Evolutionary conservation across 345 rosid species (phyloP), one percentile per base, ranked within the genome.

Genomic region (Cardiospermum halicacabum): DNA sequence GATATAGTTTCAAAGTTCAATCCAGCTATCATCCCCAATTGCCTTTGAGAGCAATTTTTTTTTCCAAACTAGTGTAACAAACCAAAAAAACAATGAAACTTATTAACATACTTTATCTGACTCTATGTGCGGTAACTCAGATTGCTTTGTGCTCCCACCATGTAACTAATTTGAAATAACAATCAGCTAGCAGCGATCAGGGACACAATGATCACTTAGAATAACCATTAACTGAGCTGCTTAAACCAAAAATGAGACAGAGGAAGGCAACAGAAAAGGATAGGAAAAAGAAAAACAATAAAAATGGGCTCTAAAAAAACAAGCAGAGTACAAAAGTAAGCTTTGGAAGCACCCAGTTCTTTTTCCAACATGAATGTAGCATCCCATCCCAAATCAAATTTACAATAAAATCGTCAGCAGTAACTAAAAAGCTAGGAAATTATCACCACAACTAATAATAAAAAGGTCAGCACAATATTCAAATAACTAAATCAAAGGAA

Each of bases 401-500:
- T 26, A 43, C 11, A 15, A n/a, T 55, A 30, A 55, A 6, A 27
- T 43, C 18, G 51, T 9, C 18, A 42, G 10, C 4, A 10, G 31
- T 12, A 19, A 21, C 18, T 1, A 30, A 47, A 19, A 30, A 18
- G 31, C 47, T n/a, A 30, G n/a, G 49, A 19, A 39, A 19, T 15
- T 25, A 24, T 15, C 8, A 4, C 4, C 51, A 25, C 36, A 0
- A 32, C 5, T 32, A 34, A 34, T 5, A 34, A 34, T 2, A 34
- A 34, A 5, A 36, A 51, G n/a, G 27, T 40, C 24, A 51, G 21
- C n/a, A n/a, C n/a, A n/a, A n/a, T n/a, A n/a, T n/a, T n/a, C n/a
- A n/a, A n/a, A 10, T 11, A 43, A 34, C 43, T 2, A 58, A 31
- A 63, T n/a, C n/a, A n/a, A n/a, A n/a, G 18, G n/a, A 69, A 64